These are phyloP conservation scores for Colletotrichum coccodes DNA, from an alignment of 2,329 filamentous ascomycete species.

Conservation along the genomic window DNA sequence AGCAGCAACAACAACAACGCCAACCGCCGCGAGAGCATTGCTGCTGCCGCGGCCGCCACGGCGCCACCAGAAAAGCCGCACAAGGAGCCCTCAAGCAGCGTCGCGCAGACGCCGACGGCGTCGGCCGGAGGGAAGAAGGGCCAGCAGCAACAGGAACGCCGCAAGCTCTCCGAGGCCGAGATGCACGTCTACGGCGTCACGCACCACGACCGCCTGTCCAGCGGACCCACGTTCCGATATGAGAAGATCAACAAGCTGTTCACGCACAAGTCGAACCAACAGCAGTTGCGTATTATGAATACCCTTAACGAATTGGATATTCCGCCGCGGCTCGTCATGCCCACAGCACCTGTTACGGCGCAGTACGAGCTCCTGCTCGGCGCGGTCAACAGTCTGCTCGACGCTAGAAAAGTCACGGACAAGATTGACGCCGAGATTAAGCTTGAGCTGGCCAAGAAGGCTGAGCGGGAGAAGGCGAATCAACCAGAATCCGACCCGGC, in stretches of 20 bases:
- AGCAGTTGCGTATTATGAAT: conserved; percentile 79
- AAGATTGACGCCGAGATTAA: conserved; percentile 80
- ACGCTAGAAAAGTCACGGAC: conserved; percentile 78
- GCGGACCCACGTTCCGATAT: conserved; percentile 90
- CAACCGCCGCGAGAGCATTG: conserved; percentile 64
- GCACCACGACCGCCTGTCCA: conserved; percentile 84
- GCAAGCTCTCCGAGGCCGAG: conserved; percentile 79
- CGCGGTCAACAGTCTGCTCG: conserved; percentile 76
- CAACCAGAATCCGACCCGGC: conserved; percentile 20
- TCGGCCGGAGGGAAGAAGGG: conserved; percentile 62
- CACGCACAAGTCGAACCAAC: conserved; percentile 79
- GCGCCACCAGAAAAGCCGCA: conserved; percentile 42
- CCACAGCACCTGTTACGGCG: conserved; percentile 76
- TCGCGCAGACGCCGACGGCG: conserved; percentile 48
- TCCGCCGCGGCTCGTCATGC: conserved; percentile 76
- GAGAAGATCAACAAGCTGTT: conserved; percentile 84
- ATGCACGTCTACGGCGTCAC: conserved; percentile 85
- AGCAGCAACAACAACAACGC: conserved; percentile 55
- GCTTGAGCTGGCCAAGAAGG: conserved; percentile 66
- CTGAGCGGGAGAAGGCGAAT: conserved; percentile 56
- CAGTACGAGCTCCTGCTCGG: conserved; percentile 77
- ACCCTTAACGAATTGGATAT: conserved; percentile 79
- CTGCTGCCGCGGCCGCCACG: conserved; percentile 48
- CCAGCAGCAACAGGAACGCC: conserved; percentile 62
- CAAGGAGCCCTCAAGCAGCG: conserved; percentile 54